Evolutionary conservation across 129 eudicot species (phyloP), one percentile per base, ranked within the genome.

Genomic region (Arctium lappa): DNA sequence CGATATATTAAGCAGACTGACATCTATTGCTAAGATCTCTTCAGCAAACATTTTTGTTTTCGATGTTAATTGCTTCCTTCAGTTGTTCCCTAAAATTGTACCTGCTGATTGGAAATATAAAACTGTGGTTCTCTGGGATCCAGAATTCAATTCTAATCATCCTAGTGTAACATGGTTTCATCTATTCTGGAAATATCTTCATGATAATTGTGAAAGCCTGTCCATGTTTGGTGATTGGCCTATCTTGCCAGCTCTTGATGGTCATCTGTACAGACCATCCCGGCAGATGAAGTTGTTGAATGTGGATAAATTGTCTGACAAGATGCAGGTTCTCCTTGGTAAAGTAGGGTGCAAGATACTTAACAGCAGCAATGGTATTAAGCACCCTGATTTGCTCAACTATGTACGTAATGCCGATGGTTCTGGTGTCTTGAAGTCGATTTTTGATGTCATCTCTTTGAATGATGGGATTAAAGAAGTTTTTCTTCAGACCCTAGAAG

Each of bases 211-310:
- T 84, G 91, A 82, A 60, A 79, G 86, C 33, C 69, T 96, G 81
- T 90, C 94, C 75, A 56, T 82, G 65, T 93, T 96, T 84, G 92
- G 93, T 76, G 99, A 93, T 73, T 96, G 92, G 92, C 99, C 99
- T 16, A 96, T 96, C 79, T 77, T 96, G 72, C 99, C 99, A 83
- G 89, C 98, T n/a, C 87, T 82, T 66, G 86, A 91, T 60, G 94
- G 97, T 78, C 97, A 91, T 85, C 86, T 96, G 69, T 89, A 93
- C 78, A 83, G 95, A 87, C 92, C 95, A 83, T 87, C 89, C 11
- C 71, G 62, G 79, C 91, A 89, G 74, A 81, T 90, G 73, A 96
- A 91, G 78, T 75, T 96, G 91, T 84, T 96, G 79, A 91, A 91
- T 77, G 82, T 78, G 69, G 92, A 88, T 76, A 88, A 86, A 29